Evolutionary conservation across 169 alveolate genomes (phyloP).

Genomic region (Plasmodium malariae): DNA sequence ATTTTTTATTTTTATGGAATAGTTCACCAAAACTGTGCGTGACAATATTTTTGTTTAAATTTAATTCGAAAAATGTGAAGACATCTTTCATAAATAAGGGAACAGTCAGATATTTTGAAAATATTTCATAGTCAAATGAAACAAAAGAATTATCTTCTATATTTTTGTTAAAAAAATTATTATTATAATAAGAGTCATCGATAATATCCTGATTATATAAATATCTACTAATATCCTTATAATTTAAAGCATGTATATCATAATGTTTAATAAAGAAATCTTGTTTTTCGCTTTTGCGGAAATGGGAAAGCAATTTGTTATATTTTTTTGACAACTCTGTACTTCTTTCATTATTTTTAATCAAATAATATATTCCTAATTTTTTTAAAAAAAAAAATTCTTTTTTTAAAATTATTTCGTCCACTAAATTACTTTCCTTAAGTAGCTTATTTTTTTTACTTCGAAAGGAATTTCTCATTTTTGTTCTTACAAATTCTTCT

Average conservation of each 20-base stretch:
- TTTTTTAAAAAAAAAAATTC: conserved; percentile 60
- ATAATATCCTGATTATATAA: conserved; percentile 35
- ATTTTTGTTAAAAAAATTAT: conserved; percentile 32
- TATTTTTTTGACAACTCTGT: conserved; percentile 10
- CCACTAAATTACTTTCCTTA: conserved; percentile 14
- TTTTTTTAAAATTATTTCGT: conserved; percentile 45
- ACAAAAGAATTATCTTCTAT: conserved; percentile 47
- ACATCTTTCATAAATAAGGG: conserved; percentile 76
- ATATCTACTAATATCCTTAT: conserved; percentile 1
- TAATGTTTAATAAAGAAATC: conserved; percentile 24
- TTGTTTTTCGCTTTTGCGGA: conserved; percentile 23
- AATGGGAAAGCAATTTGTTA: conserved; percentile 23
- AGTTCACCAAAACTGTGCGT: conserved; percentile 32
- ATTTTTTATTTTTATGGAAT: background rate
- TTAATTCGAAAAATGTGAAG: conserved; percentile 64
- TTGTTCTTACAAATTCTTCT: conserved; percentile 72
- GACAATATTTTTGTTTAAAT: conserved; percentile 66
- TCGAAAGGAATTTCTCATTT: conserved; percentile 71
- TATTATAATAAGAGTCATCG: conserved; percentile 57
- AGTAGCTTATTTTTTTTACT: background rate
- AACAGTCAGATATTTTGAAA: conserved; percentile 62
- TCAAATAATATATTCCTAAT: conserved; percentile 72
- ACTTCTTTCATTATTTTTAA: conserved; percentile 38
- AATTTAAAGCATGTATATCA: conserved; percentile 31
- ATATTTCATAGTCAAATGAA: conserved; percentile 41